Evolutionary conservation across 2,329 filamentous ascomycete species (phyloP).

Genomic region (Aspergillus neoniger): DNA sequence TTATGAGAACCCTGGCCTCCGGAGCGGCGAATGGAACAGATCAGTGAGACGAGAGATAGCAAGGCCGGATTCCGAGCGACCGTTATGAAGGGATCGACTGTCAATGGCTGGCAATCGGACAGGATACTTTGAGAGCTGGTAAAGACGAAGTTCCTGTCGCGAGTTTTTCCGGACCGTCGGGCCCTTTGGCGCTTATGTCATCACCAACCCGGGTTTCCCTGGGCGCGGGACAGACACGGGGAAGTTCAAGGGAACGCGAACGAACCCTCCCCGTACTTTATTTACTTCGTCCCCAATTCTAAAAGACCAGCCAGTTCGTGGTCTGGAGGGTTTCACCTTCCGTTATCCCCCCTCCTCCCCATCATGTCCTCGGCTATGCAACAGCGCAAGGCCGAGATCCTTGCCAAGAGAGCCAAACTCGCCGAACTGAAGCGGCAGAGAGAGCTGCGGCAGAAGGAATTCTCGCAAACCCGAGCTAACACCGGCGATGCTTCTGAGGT

Average conservation of each 20-base stretch:
- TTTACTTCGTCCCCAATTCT: not conserved
- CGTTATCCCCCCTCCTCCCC: conserved; percentile 16
- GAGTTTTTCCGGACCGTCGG: conserved; percentile 46
- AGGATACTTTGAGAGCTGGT: conserved; percentile 26
- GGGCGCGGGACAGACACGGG: conserved; percentile 19
- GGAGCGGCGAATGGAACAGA: conserved; percentile 44
- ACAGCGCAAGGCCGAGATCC: conserved; percentile 89
- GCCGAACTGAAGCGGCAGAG: conserved; percentile 93
- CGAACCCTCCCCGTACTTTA: not conserved
- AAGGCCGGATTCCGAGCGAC: conserved; percentile 33
- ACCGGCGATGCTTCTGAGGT: conserved; percentile 72
- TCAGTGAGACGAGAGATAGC: conserved; percentile 32
- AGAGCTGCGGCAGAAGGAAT: conserved; percentile 77
- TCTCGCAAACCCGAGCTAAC: conserved; percentile 68
- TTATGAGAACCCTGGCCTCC: conserved; percentile 44
- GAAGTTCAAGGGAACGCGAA: not conserved
- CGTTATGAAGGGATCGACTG: conserved; percentile 36
- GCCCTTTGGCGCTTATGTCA: conserved; percentile 42
- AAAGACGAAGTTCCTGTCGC: conserved; percentile 44
- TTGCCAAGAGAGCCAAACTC: conserved; percentile 95
- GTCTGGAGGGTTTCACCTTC: conserved; percentile 8
- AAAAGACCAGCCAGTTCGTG: not conserved
- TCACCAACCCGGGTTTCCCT: conserved; percentile 21
- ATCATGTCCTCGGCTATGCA: conserved; percentile 49
- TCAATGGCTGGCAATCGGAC: conserved; percentile 41